phyloP scores from a whole-genome alignment of 441 rosid genomes.

The Adansonia madagascariensis region DNA sequence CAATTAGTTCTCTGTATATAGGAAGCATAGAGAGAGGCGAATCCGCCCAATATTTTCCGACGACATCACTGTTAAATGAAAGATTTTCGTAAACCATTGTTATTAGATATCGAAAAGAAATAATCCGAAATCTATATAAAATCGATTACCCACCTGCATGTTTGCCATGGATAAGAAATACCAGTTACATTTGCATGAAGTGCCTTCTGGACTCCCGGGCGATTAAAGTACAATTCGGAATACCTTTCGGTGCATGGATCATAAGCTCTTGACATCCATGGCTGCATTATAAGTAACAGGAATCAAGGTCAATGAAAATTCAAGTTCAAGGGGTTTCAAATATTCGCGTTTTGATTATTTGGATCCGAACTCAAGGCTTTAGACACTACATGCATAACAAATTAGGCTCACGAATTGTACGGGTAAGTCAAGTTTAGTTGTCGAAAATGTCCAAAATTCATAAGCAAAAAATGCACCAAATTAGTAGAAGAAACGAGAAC shows the following conservation, averaged over 20 bases:
- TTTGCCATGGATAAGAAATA: conserved; percentile 68
- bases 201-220: conserved; percentile 85
- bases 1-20: conserved; percentile 76
- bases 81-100: conserved; percentile 14
- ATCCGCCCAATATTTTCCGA: conserved; percentile 72
- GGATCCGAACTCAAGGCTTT: background rate
- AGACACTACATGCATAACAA: background rate
- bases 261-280: conserved; percentile 95
- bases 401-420: background rate
- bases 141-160: conserved; percentile 64
- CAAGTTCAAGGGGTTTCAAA: background rate
- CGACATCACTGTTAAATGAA: conserved; percentile 48
- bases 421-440: background rate
- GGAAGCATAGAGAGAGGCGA: conserved; percentile 91
- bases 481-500: background rate
- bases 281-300: conserved; percentile 44
- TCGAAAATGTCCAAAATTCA: background rate
- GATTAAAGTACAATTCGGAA: conserved; percentile 72
- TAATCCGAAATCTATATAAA: background rate
- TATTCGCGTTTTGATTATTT: background rate
- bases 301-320: background rate
- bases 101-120: background rate
- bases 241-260: conserved; percentile 96
- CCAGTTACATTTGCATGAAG: conserved; percentile 85
- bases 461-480: background rate